Evolutionary conservation across 169 alveolate species (phyloP).

Genomic region (Plasmodium vinckei): DNA sequence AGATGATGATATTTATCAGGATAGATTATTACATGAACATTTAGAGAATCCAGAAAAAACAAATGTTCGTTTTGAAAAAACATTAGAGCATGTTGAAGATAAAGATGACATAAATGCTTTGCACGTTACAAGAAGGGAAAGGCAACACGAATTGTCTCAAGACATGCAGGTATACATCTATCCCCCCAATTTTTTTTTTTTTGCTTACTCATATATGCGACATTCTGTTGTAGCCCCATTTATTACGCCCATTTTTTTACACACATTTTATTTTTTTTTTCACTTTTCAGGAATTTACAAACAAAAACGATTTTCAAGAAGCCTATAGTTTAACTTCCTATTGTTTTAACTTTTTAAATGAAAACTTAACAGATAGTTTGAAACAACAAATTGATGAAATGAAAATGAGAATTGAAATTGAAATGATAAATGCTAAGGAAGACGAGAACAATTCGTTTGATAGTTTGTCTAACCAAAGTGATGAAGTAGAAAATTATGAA

Average conservation of each 20-base stretch:
- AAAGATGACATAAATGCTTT: slow-evolving; percentile 89
- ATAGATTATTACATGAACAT: slow-evolving; percentile 48
- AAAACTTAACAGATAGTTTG: slow-evolving; percentile 37
- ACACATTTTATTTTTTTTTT: background rate
- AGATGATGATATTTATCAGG: slow-evolving; percentile 55
- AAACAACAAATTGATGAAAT: slow-evolving; percentile 67
- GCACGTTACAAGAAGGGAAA: slow-evolving; percentile 83
- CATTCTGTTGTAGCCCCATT: background rate
- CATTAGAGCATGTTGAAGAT: slow-evolving; percentile 89
- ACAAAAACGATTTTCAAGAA: slow-evolving; percentile 41
- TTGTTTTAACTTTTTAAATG: slow-evolving; percentile 58
- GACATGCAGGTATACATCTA: slow-evolving; percentile 17
- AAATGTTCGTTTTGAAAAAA: slow-evolving; percentile 85
- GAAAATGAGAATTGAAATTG: slow-evolving; percentile 69
- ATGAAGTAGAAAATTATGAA: background rate
- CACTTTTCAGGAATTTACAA: slow-evolving; percentile 31
- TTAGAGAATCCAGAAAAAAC: slow-evolving; percentile 25
- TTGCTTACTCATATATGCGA: background rate
- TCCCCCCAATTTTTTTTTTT: background rate
- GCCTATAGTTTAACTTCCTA: slow-evolving; percentile 49
- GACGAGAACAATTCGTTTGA: slow-evolving; percentile 7
- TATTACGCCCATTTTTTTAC: background rate
- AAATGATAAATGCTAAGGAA: slow-evolving; percentile 50
- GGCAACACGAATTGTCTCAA: slow-evolving; percentile 34
- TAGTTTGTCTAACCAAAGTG: slow-evolving; percentile 9